Conservation (phyloP, 306 rosid species). For the Canavalia gladiata region DNA sequence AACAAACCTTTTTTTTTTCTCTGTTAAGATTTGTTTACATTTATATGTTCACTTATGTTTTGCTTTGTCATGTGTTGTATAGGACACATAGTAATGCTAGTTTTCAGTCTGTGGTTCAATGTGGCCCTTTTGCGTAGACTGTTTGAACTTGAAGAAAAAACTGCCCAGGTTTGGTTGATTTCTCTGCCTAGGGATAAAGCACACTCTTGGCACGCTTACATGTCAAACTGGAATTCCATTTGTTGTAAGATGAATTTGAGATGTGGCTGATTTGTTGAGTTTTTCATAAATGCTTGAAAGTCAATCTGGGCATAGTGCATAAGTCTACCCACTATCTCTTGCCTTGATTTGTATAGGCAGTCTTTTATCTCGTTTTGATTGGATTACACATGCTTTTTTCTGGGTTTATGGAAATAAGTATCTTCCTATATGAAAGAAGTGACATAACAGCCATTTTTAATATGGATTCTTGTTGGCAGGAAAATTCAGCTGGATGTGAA, state of each 20-base stretch:
- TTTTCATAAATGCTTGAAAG: neutral
- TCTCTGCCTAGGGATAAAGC: neutral
- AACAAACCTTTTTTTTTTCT: neutral
- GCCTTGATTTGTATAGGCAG: neutral
- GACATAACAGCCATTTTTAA: constrained; percentile 36
- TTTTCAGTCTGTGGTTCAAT: constrained; percentile 28
- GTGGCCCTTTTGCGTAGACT: neutral
- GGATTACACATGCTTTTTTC: constrained; percentile 24
- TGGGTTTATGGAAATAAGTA: constrained; percentile 18
- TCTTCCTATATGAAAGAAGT: constrained; percentile 10
- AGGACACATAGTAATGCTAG: constrained; percentile 11
- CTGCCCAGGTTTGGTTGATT: neutral
- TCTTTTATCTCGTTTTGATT: neutral
- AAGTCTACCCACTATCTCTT: neutral
- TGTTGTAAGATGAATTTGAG: constrained; percentile 31
- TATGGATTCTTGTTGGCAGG: constrained; percentile 50
- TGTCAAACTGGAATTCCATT: constrained; percentile 33
- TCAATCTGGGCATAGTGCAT: constrained; percentile 19
- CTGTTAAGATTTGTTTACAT: constrained; percentile 15
- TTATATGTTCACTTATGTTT: neutral
- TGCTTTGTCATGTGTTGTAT: neutral
- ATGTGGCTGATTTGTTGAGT: constrained; percentile 9
- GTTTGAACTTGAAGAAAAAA: constrained; percentile 17
- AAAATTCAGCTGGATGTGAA: constrained; percentile 68
- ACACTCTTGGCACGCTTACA: neutral